Evolutionary conservation across 2,329 filamentous ascomycete species (phyloP).

Genomic region (Zymoseptoria pseudotritici): DNA sequence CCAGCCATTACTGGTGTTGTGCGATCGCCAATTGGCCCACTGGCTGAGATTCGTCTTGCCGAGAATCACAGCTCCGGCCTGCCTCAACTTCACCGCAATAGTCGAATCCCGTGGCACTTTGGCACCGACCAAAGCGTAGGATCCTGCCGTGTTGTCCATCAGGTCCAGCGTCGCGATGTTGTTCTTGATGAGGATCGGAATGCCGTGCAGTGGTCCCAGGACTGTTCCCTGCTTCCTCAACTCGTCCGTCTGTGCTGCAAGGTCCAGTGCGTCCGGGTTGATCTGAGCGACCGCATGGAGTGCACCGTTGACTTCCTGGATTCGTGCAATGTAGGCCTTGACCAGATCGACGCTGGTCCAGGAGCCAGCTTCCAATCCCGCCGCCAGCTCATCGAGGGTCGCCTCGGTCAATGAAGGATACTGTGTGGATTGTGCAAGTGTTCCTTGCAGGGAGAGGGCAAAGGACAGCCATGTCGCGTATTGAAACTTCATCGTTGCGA

Average conservation of each 20-base stretch:
- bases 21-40: slow-evolving; percentile 56
- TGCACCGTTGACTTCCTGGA: slow-evolving; percentile 46
- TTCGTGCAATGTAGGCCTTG: slow-evolving; percentile 46
- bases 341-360: slow-evolving; percentile 54
- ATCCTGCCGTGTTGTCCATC: slow-evolving; percentile 60
- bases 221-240: slow-evolving; percentile 42
- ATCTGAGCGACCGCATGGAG: slow-evolving; percentile 48
- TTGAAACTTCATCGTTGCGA: not conserved
- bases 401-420: slow-evolving; percentile 43
- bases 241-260: slow-evolving; percentile 43
- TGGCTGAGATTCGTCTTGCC: slow-evolving; percentile 60
- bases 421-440: not conserved
- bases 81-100: slow-evolving; percentile 52
- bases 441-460: not conserved
- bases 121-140: slow-evolving; percentile 54
- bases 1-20: slow-evolving; percentile 56
- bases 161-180: slow-evolving; percentile 57
- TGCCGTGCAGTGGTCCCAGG: slow-evolving; percentile 53
- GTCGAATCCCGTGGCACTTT: slow-evolving; percentile 51
- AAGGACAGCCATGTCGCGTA: not conserved
- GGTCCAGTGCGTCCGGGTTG: slow-evolving; percentile 48
- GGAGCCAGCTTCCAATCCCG: slow-evolving; percentile 42
- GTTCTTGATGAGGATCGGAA: slow-evolving; percentile 60
- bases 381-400: slow-evolving; percentile 44
- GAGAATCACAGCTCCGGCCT: slow-evolving; percentile 56